Base-by-base conservation (phyloP, 495 filamentous ascomycete species). In the Trichoderma asperelloides region DNA sequence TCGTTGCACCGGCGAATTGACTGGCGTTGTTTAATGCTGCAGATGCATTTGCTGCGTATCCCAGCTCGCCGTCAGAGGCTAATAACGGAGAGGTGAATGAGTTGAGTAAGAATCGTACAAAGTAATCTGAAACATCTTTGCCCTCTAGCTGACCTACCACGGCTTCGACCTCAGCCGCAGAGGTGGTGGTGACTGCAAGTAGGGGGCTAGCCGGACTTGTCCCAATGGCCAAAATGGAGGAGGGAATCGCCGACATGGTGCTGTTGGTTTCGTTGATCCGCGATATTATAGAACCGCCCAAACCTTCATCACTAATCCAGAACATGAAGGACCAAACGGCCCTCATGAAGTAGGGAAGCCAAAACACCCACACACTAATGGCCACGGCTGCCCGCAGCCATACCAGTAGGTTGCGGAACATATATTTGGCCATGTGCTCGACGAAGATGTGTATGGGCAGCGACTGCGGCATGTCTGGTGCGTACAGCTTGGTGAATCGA, bases 401-500 rank as follows among this genome's bases (percentile, higher is more conserved):
- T 11, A 89, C 88, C 7, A 92, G 74, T 12, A 95, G 28, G 66
- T 87, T 89, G 68, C 83, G 84, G 67, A 90, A 73, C 11, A 86
- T 75, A 74, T 97, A 94, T 43, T 89, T 82, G 33, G 87, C 74
- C 66, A 90, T 85, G 73, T 92, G 90, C 65, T 86, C 85, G 66
- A 91, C 67, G 74, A 98, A 96, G 68, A 99, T 80, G 37, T 87
- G 84, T 18, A 87, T 79, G 1, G 95, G 96, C 45, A 99, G 83
- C 12, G 81, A 83, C 60, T 85, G 84, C 3, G 95, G 95, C 96
- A 98, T 99, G 69, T 92, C 81, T 11, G 92, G 91, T 68, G 92
- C 85, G 80, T 99, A 99, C 11, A 99, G 85, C 74, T 99, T 98
- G 27, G 95, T 99, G 77, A 99, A 99, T 45, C 91, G 89, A 75